phyloP scores from a whole-genome alignment of 441 rosid species.

The Bruguiera hainesii region DNA sequence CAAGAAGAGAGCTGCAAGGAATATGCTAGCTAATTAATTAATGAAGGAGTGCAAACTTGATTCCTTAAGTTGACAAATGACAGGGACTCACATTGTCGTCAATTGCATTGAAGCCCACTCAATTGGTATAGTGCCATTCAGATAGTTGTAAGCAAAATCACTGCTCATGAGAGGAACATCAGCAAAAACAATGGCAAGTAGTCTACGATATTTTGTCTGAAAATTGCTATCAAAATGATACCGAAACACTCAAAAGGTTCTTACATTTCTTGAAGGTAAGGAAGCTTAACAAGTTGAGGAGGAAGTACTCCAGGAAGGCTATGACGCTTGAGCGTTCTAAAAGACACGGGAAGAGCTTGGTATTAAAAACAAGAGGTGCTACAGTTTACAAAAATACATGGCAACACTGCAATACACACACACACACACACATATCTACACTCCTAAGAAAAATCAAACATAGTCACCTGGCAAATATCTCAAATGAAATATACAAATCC shows the following conservation, averaged over 20 bases:
- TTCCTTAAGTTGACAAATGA: slow-evolving; percentile 7
- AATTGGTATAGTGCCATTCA: slow-evolving; percentile 62
- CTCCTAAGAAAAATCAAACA: too few relatives aligned
- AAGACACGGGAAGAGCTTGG: slow-evolving; percentile 9
- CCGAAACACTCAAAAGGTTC: slow-evolving; percentile 15
- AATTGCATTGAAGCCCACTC: slow-evolving; percentile 59
- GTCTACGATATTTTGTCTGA: not conserved
- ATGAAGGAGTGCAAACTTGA: slow-evolving; percentile 1
- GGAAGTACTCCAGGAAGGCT: slow-evolving; percentile 89
- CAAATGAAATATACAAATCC: too few relatives aligned
- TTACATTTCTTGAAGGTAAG: slow-evolving; percentile 65
- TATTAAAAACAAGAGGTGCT: not conserved
- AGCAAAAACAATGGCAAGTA: slow-evolving; percentile 1
- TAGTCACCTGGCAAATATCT: too few relatives aligned
- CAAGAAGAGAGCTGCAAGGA: slow-evolving; percentile 62
- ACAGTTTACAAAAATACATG: not conserved
- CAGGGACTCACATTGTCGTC: slow-evolving; percentile 28
- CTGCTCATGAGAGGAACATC: slow-evolving; percentile 28
- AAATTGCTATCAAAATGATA: slow-evolving; percentile 2
- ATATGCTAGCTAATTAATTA: slow-evolving; percentile 6
- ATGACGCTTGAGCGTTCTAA: slow-evolving; percentile 57
- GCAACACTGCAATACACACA: too few relatives aligned
- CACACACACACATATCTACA: too few relatives aligned
- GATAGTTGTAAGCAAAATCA: slow-evolving; percentile 76
- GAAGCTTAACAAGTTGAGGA: slow-evolving; percentile 62